phyloP scores from a whole-genome alignment of 139 green algal species.

The Nannochloris sp. region DNA sequence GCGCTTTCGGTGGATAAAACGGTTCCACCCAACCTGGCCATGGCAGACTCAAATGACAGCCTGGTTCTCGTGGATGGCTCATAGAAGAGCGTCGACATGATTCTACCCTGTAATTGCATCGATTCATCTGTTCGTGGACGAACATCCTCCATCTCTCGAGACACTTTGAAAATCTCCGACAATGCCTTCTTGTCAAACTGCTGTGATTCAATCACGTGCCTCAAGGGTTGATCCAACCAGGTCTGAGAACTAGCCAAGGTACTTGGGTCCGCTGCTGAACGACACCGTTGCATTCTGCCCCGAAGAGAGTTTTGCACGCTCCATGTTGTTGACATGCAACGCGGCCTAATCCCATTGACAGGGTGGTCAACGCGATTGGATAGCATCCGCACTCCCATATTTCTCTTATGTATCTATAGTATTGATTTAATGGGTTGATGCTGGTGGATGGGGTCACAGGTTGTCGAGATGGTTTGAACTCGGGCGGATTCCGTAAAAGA shows the following conservation, averaged over 20 bases:
- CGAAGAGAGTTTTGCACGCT: no score
- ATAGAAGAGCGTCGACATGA: constrained; percentile 99
- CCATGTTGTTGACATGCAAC: no score
- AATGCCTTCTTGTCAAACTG: constrained; percentile 81
- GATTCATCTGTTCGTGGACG: constrained; percentile 44
- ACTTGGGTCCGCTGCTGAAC: background rate
- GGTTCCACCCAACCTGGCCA: constrained; percentile 81
- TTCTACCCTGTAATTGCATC: constrained; percentile 51
- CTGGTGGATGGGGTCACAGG: no score
- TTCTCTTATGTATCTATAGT: no score
- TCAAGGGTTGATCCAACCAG: constrained; percentile 27
- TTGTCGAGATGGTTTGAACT: no score
- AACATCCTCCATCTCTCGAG: constrained; percentile 58
- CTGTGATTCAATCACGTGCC: constrained; percentile 81
- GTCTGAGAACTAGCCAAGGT: background rate
- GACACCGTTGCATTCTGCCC: background rate
- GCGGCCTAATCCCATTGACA: no score
- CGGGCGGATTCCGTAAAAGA: no score
- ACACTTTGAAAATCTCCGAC: constrained; percentile 77
- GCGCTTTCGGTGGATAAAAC: constrained; percentile 95
- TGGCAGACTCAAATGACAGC: constrained; percentile 94
- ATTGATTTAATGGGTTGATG: no score
- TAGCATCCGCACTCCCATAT: background rate
- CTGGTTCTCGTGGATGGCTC: constrained; percentile 97
- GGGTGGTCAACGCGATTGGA: no score